Base-by-base conservation (phyloP, 2,329 filamentous ascomycete genomes). In the Fusarium longipes region DNA sequence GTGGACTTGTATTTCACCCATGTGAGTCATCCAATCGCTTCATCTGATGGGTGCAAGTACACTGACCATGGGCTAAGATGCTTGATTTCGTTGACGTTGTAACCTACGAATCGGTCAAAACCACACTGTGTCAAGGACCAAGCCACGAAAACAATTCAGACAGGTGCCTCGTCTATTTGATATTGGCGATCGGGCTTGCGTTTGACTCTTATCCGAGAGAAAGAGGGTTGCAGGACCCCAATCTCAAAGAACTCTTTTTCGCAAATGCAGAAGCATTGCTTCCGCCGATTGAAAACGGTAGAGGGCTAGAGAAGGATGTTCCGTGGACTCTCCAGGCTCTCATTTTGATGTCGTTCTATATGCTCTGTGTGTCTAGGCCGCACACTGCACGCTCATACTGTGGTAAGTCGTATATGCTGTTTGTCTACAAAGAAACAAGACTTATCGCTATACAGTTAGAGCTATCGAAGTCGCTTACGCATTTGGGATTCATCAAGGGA, bases 281-380 rank as follows among this genome's bases (percentile, higher is more conserved):
- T 43, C 77, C 79, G 2, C 74, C 79, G 1, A 75, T 20, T 8
- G 43, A 49, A 29, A n/a, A n/a, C n/a, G n/a, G n/a, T n/a, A 14
- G 39, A 50, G 17, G 25, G 22, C 45, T 87, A 90, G 70, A 90
- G 70, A 85, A 89, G 69, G 85, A 84, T 22, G 85, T 89, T 55
- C 85, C 91, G 58, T 89, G 87, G 85, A 87, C 86, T 14, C 82
- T 91, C 44, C 88, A 91, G 71, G 87, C 87, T 3, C 77, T 90
- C 40, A 77, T 86, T 1, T 77, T 91, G 33, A 90, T 91, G 84
- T 82, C 88, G 0, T 75, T 90, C 3, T 91, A 90, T 70, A 87
- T 86, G 83, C 77, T 91, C 17, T 81, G 84, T 4, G 82, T 87
- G 15, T 87, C 87, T 1, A 88, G 86, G 74, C 81, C 87, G 17